Base-by-base conservation (phyloP, 352 stramenopile genomes). In the Phytophthora idaei region DNA sequence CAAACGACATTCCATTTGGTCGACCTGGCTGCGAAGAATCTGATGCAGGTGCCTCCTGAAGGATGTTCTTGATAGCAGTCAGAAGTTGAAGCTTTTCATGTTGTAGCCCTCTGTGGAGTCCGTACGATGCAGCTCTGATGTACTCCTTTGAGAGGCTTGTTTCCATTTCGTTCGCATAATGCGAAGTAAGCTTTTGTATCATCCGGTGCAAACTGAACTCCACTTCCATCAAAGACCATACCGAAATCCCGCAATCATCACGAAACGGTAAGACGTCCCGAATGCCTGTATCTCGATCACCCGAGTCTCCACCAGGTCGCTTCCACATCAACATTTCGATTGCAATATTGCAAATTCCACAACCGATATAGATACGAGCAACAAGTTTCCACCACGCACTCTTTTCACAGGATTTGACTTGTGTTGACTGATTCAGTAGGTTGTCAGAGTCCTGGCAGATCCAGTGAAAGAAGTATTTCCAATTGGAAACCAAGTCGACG, bases 401-500 rank as follows among this genome's bases (percentile, higher is more conserved):
- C 39, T 76, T 81, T 17, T 55, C 62, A 49, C 47, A 49, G 32
- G n/a, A 7, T 41, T 7, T 49, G 37, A 27, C 21, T 28, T 61
- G 62, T 53, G 15, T 25, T 67, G 61, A 58, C 45, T 34, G 42
- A 45, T 45, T 66, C 46, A 78, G 2, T n/a, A 69, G 15, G 45
- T 61, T 54, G 9, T 78, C 58, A 49, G 50, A 67, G 52, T 68
- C 63, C 28, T 85, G 76, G 9, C 75, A 81, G 25, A 89, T 71
- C 80, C 80, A 89, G 32, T 76, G 65, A 48, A 89, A 87, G 61
- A 89, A 82, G 11, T 79, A 74, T 53, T 78, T 83, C 70, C 69
- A 71, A 37, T 85, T 85, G 29, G 80, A 81, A 56, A 82, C 76
- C 59, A 89, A 57, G 34, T 69, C 66, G 12, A 74, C 31, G 4